Evolutionary conservation across 805 yeast species (phyloP).

Genomic region (Ogataea pignaliae): DNA sequence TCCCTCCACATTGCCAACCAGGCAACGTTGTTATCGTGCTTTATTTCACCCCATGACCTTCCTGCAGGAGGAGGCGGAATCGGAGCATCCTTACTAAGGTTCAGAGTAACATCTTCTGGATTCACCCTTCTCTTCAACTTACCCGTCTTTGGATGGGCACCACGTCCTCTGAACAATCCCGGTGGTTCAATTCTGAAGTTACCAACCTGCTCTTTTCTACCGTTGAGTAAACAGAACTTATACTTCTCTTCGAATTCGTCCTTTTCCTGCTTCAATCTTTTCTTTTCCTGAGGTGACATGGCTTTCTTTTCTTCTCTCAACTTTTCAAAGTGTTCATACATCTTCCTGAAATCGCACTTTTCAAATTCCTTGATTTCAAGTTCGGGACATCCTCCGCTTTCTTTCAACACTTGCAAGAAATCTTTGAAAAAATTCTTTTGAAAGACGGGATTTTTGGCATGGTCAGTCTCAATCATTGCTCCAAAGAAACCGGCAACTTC

Average conservation of each 20-base stretch:
- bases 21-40: constrained; percentile 83
- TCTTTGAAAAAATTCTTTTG: constrained; percentile 84
- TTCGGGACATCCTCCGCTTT: constrained; percentile 57
- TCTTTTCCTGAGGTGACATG: constrained; percentile 70
- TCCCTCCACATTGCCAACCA: constrained; percentile 99
- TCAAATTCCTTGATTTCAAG: constrained; percentile 52
- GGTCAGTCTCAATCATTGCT: constrained; percentile 83
- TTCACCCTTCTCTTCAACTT: constrained; percentile 77
- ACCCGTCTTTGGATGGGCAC: constrained; percentile 96
- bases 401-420: constrained; percentile 62
- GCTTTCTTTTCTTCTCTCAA: constrained; percentile 69
- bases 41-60: constrained; percentile 85
- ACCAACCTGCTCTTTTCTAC: constrained; percentile 88
- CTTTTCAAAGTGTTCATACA: constrained; percentile 65
- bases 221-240: constrained; percentile 77
- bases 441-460: constrained; percentile 80
- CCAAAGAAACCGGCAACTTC: constrained; percentile 96
- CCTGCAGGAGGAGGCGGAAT: constrained; percentile 85
- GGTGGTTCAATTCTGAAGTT: constrained; percentile 96
- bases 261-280: constrained; percentile 61
- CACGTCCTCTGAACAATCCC: constrained; percentile 92
- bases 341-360: constrained; percentile 74
- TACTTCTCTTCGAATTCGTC: constrained; percentile 76
- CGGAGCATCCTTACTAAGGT: constrained; percentile 65
- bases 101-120: constrained; percentile 87